These are phyloP conservation scores for Saccharomyces eubayanus DNA, from an alignment of 805 yeast genomes.

Conservation along the genomic window DNA sequence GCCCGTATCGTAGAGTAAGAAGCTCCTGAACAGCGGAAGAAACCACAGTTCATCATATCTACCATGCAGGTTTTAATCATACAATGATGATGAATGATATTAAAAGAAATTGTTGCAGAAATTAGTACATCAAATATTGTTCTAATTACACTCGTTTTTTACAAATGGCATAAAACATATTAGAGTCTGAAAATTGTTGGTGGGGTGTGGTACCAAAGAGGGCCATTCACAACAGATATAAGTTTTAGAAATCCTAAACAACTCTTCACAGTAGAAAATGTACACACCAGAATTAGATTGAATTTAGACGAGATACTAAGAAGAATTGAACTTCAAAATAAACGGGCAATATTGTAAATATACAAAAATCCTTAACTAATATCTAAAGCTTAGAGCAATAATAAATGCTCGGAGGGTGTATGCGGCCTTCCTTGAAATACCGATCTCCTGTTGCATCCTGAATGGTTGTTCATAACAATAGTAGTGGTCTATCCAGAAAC, in stretches of 20 bases:
- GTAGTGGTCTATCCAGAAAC: neutral
- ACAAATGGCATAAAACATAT: neutral
- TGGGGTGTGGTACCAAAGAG: neutral
- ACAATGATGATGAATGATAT: neutral
- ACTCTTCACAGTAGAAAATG: neutral
- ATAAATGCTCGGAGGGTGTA: neutral
- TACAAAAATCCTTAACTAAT: neutral
- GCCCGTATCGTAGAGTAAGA: neutral
- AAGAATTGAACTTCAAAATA: too few relatives aligned
- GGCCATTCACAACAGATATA: neutral
- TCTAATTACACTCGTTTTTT: neutral
- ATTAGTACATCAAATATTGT: neutral
- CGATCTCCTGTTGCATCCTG: neutral
- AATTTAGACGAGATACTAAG: neutral
- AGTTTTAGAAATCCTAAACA: neutral
- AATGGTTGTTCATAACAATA: neutral
- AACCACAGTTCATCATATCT: constrained; percentile 34
- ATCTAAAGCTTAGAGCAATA: neutral
- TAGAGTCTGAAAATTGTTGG: neutral
- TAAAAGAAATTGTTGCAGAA: neutral
- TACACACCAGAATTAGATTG: neutral
- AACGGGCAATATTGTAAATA: too few relatives aligned
- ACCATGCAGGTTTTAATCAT: constrained; percentile 35
- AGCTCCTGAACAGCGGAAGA: constrained; percentile 46
- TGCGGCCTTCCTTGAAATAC: neutral